Conservation (phyloP, 495 filamentous ascomycete species). For the Penicillium waksmanii region DNA sequence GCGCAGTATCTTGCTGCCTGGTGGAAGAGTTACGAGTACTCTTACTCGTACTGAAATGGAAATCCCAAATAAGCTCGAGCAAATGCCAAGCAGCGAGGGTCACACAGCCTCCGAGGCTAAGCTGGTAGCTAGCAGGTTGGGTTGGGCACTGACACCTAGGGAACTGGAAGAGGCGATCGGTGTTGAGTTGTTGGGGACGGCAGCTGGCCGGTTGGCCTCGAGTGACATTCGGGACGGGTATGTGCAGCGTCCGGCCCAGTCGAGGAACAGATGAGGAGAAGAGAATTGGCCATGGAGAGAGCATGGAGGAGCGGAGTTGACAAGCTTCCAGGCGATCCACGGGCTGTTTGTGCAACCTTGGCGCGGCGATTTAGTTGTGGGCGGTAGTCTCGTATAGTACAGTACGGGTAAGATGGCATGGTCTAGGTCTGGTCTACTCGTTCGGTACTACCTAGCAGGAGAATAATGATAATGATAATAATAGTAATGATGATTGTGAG, state of each 20-base stretch:
- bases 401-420: too few species aligned
- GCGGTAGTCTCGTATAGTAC: background rate
- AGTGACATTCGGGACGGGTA: conserved; percentile 5
- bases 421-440: too few species aligned
- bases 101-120: conserved; percentile 1
- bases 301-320: background rate
- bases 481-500: too few species aligned
- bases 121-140: background rate
- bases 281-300: background rate
- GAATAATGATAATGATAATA: too few species aligned
- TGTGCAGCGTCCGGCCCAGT: background rate
- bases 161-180: background rate
- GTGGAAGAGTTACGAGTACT: too few species aligned
- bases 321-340: background rate
- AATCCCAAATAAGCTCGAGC: background rate
- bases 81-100: conserved; percentile 10
- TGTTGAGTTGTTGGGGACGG: background rate
- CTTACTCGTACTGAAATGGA: background rate
- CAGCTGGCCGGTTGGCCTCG: background rate
- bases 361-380: background rate
- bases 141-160: background rate
- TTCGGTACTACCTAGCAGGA: too few species aligned
- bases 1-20: conserved; percentile 8
- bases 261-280: background rate
- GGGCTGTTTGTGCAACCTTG: background rate